Base-by-base conservation (phyloP, 2,329 filamentous ascomycete genomes). In the Fusarium brachygibbosum region DNA sequence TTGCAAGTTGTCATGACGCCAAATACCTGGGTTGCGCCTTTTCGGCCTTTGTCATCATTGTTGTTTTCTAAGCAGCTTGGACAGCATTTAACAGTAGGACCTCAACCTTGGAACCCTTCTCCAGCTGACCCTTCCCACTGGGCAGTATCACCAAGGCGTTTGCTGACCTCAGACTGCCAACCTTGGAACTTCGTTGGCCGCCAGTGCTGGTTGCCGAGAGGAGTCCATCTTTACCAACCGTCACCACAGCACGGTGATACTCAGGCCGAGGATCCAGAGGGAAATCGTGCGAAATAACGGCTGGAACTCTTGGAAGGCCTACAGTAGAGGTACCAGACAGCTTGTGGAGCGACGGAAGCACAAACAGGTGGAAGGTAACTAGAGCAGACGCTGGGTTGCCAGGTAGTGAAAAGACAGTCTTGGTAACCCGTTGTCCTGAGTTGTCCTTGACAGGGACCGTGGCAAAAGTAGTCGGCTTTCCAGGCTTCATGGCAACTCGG, bases 381-480 rank as follows among this genome's bases (percentile, higher is more conserved):
- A 98, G 85, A 1, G 96, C 95, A 4, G 92, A 96, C 3, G 95
- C 96, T 0, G 96, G 96, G 77, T 99, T 99, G 0, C 96, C 96
- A 0, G 96, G 96, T 0, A 99, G 85, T 0, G 93, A 93, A 81
- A 99, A 99, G 69, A 99, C 88, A 60, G 91, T 85, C 76, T 92
- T 94, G 2, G 82, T 82, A 25, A 88, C 79, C 45, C 89, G 85
- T 40, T 87, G 82, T 21, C 89, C 88, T 3, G 74, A 76, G 65
- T 87, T 86, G 62, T 87, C 83, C 78, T 90, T 90, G 38, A 87
- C 83, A 2, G 93, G 90, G 0, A 98, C 87, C 0, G 93, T 98
- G 4, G 96, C 96, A 78, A 99, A 99, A 0, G 96, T 99, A 0
- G 94, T 98, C 3, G 96, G 96, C 80, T 98, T 99, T 6, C 96